A percentile compares a stretch with the other conserved stretches of the same genome.
Conservation (phyloP, 2,329 filamentous ascomycete species). For the Cladosporium sp. region DNA sequence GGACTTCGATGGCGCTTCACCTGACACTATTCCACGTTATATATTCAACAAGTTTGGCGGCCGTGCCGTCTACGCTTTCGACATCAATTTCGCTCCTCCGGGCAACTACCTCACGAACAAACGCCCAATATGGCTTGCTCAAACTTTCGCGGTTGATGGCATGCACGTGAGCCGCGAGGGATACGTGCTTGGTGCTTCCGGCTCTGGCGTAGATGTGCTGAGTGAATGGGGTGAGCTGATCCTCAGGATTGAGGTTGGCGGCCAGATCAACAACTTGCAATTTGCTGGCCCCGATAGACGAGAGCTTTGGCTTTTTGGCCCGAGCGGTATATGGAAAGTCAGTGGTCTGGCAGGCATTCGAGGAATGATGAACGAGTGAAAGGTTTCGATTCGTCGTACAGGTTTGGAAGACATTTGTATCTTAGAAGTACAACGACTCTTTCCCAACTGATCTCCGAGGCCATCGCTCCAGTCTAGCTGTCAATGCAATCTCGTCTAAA, state of each 20-base stretch:
- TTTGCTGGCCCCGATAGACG: slow-evolving; percentile 16
- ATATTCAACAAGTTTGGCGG: slow-evolving; percentile 15
- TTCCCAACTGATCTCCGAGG: no score
- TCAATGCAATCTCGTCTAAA: no score
- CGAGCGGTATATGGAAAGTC: slow-evolving; percentile 16
- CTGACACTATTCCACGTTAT: slow-evolving; percentile 12
- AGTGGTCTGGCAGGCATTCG: slow-evolving; percentile 13
- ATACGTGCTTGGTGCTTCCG: slow-evolving; percentile 18
- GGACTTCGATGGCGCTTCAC: slow-evolving; percentile 2
- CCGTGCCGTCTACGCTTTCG: slow-evolving; percentile 18
- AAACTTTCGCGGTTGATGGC: slow-evolving; percentile 19
- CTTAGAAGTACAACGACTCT: no score
- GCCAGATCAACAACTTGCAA: slow-evolving; percentile 19
- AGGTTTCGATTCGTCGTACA: neutral
- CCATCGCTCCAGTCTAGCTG: no score
- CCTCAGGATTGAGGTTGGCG: slow-evolving; percentile 19
- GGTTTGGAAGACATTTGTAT: no score
- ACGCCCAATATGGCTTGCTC: slow-evolving; percentile 18
- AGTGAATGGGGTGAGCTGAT: slow-evolving; percentile 18
- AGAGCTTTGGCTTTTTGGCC: slow-evolving; percentile 20
- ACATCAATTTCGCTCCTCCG: slow-evolving; percentile 15
- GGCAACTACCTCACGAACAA: slow-evolving; percentile 18
- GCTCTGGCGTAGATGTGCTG: slow-evolving; percentile 20
- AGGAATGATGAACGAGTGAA: slow-evolving; percentile 14
- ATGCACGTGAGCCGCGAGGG: slow-evolving; percentile 20